phyloP scores from a whole-genome alignment of 2,329 filamentous ascomycete genomes.

The Onygena corvina region DNA sequence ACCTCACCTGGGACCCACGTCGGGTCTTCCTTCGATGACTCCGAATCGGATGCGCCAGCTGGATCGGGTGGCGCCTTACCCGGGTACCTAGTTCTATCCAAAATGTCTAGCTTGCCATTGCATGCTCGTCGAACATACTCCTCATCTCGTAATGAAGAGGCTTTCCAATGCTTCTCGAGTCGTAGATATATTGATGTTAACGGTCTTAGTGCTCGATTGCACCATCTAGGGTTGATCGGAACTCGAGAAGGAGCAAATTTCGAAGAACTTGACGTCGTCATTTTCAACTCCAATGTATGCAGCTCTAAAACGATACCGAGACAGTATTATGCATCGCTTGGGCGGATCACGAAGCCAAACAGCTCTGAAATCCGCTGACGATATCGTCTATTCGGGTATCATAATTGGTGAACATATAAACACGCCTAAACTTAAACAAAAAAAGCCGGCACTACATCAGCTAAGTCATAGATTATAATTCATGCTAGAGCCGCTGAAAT shows the following conservation, averaged over 20 bases:
- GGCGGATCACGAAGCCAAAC: neutral
- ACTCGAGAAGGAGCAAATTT: constrained; percentile 20
- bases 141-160: constrained; percentile 18
- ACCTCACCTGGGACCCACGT: constrained; percentile 30
- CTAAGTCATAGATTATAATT: neutral
- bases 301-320: neutral
- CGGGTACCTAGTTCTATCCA: neutral
- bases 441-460: neutral
- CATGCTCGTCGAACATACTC: constrained; percentile 16
- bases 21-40: constrained; percentile 29
- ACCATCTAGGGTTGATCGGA: constrained; percentile 33
- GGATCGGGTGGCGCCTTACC: constrained; percentile 11
- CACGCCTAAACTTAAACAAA: neutral
- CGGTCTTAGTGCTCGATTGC: constrained; percentile 34
- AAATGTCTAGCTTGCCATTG: neutral
- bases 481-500: neutral
- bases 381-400: neutral
- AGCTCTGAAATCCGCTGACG: neutral
- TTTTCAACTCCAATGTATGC: neutral
- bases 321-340: neutral
- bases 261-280: constrained; percentile 11
- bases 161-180: constrained; percentile 32
- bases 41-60: constrained; percentile 20
- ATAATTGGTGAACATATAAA: neutral
- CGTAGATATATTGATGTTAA: constrained; percentile 31